Evolutionary conservation across 192 early-diverging fungal species (phyloP), one percentile per base, ranked within the genome.

Genomic region (Coemansia sp.): DNA sequence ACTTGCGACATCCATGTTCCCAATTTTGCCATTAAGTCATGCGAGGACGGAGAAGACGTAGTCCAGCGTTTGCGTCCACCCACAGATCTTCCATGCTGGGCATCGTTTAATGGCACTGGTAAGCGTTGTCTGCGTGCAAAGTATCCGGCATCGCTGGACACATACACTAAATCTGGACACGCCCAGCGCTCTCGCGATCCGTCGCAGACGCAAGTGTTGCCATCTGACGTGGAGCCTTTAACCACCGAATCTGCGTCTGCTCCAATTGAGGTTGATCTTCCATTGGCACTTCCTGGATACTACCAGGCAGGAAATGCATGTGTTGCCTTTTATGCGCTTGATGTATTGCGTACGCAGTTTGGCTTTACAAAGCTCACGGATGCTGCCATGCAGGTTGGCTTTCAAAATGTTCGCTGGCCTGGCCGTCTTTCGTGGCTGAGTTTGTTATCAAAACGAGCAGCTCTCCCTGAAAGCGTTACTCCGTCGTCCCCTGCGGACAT

Each of bases 231-330:
- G 23, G 50, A 63, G 32, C 60, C 42, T 51, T 3, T 23, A 25
- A 17, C 29, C 23, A 25, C 39, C 5, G 11, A 3, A 8, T 39
- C 19, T 21, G 27, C n/a, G 63, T 24, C 59, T 8, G 39, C 9
- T 53, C 57, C 55, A 10, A 46, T 76, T 30, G 57, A 83, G 51
- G 74, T 87, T 57, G 68, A 75, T 59, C 79, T 90, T 33, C 87
- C 82, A 33, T 76, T 95, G 1, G 63, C 66, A 11, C 74, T 81
- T 17, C 69, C 85, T 54, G 95, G 95, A 3, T 84, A 86, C 54
- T 91, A 90, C 69, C 94, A 98, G 74, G 81, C 89, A 0, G 86
- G 78, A 21, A 98, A 98, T 80, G 85, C 88, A 2, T 88, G 88
- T 10, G 88, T 89, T 4, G 93, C 90, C 0, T 81, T 93, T 22